A percentile compares a stretch with the other conserved stretches of the same genome.
These are phyloP conservation scores for Setomelanomma holmii DNA, from an alignment of 2,329 filamentous ascomycete genomes.

Conservation along the genomic window DNA sequence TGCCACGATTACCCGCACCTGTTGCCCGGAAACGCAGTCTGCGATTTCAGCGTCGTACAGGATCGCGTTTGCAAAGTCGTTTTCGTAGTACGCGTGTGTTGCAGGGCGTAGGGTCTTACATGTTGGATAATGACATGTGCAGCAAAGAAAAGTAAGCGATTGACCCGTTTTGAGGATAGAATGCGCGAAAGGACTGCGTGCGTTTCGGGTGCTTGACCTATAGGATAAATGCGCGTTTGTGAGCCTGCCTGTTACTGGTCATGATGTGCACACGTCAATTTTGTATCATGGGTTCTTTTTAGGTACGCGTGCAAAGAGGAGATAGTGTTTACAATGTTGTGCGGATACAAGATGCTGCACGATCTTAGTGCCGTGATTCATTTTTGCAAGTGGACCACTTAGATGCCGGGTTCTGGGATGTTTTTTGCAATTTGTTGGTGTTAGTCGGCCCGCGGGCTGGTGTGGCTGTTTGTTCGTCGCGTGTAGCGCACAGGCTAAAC, in stretches of 20 bases:
- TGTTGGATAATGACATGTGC: too few relatives aligned
- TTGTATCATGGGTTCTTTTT: too few relatives aligned
- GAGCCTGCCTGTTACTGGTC: too few relatives aligned
- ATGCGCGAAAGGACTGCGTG: too few relatives aligned
- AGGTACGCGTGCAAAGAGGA: not conserved
- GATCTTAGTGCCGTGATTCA: not conserved
- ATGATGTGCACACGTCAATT: too few relatives aligned
- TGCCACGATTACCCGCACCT: not conserved
- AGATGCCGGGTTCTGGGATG: not conserved
- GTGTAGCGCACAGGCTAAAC: not conserved
- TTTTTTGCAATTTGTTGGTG: not conserved
- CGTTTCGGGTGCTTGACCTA: too few relatives aligned
- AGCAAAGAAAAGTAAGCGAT: too few relatives aligned
- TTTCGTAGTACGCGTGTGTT: too few relatives aligned
- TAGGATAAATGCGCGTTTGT: too few relatives aligned
- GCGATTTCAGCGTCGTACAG: not conserved
- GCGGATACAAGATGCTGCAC: not conserved
- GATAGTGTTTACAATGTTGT: too few relatives aligned
- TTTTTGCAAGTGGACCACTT: not conserved
- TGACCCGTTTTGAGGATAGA: too few relatives aligned
- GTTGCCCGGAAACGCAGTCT: too few relatives aligned
- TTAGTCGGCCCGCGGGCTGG: not conserved
- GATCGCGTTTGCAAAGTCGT: not conserved
- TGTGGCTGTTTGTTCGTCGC: not conserved
- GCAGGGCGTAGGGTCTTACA: not conserved